Evolutionary conservation across 129 eudicot genomes (phyloP), one percentile per base, ranked within the genome.

Genomic region (Flaveria robusta): DNA sequence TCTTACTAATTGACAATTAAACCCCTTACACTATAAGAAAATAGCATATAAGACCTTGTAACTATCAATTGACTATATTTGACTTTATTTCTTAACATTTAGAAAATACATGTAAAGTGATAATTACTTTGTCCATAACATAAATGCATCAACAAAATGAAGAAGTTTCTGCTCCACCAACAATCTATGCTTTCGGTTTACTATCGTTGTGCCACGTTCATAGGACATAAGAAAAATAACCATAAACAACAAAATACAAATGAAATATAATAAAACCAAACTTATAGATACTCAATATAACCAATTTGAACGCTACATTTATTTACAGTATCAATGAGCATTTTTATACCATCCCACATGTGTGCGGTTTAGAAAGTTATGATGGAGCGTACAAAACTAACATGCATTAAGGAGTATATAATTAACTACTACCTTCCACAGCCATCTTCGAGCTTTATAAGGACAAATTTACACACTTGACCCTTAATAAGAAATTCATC

Each of bases 91-190:
- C n/a, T n/a, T n/a, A n/a, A 8, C 64, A 7, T 56, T 46, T 23
- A 9, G 46, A 26, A 77, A 54, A 65, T 11, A 45, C 11, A 16
- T 4, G 45, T 64, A 70, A 66, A 68, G 66, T 47, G 77, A 51
- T 22, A 37, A 68, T 85, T 94, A 94, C 99, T 66, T 97, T 91
- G 86, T 95, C 99, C 99, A 95, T 95, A 73, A 95, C 97, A 79
- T 95, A 85, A 95, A 95, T 47, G 97, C 99, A 82, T 95, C 99
- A 71, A 95, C 96, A 58, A 95, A 95, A 77, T 95, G 96, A 46
- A 95, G 93, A 54, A 95, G 90, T 74, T 95, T 95, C 79, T 95
- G 97, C 85, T 89, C 94, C 83, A 95, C 93, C 74, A 95, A 81
- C 97, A 93, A 91, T 77, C 88, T 90, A 77, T 77, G 97, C 78